Evolutionary conservation across 2,329 filamentous ascomycete species (phyloP), one percentile per base, ranked within the genome.

Genomic region (Sordariomycetes sp.): DNA sequence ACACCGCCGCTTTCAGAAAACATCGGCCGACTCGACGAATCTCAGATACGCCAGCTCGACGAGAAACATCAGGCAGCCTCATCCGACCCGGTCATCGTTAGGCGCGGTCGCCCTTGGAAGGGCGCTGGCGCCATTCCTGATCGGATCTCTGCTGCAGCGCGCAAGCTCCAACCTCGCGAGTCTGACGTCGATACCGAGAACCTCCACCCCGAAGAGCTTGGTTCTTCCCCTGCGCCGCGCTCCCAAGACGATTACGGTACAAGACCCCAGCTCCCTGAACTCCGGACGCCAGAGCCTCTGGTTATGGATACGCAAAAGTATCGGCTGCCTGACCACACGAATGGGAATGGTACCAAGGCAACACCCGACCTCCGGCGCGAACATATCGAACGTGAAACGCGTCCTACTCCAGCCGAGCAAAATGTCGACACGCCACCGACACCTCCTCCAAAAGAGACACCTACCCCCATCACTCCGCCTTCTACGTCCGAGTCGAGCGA

Each of bases 271-370:
- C 57, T 75, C 31, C 70, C 70, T 25, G 67, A 72, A 59, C 79
- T 68, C 54, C 61, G 51, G 46, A 58, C 61, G 23, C 48, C 60
- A 12, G 60, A 66, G 34, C 65, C 66, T 38, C 48, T 76, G 55
- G 70, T 72, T 43, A 78, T 82, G 70, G 82, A 86, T 58, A 79
- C 74, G 37, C 72, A 82, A 51, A 86, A 86, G 56, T 86, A 85
- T 52, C 72, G 77, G 29, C 61, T 86, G 53, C 80, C 82, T 36
- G 81, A 86, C 55, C 73, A 79, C 51, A 72, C 64, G 34, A 79
- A 77, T 58, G 69, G 75, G 57, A 73, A 85, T 65, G 75, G 76
- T 58, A 70, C 76, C 53, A 79, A 81, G 51, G 69, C 68, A 26
- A 73, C 74, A 41, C 59, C 66, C 21, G 70, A 74, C 24, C 75